Base-by-base conservation (phyloP, 208 protist species). In the Trypanosomatidae sp. region DNA sequence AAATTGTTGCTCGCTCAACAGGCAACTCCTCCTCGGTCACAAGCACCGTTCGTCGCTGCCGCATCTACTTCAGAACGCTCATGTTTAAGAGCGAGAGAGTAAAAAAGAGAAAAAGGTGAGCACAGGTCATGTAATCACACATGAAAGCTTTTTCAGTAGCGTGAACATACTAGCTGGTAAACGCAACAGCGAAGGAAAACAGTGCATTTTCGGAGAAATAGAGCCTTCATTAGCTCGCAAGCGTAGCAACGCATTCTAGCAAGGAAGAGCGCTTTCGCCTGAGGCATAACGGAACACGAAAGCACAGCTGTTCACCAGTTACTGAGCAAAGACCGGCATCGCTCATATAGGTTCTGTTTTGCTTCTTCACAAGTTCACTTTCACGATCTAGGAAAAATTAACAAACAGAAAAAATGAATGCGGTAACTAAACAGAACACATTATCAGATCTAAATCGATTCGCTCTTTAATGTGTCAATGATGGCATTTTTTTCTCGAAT, bases 401-500 rank as follows among this genome's bases (percentile, higher is more conserved):
- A 12, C 25, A n/a, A 39, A n/a, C 52, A 41, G 46, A 33, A 60
- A 75, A 36, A 2, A 5, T 7, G 36, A 30, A 6, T 43, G 17
- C 50, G 8, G 12, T 49, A 12, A 47, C 0, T 17, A 50, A 15
- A 47, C 62, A 15, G 7, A 9, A 56, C 47, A 39, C 2, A 13
- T 19, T 3, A 0, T 9, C 22, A 22, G 49, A 6, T 47, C 44
- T 50, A 46, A 7, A 28, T 1, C 49, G 41, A 17, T 43, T 30
- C 52, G 7, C 52, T 28, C 58, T 80, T 80, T 9, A 80, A 55
- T 0, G 76, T 64, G 10, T 30, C 53, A 39, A 80, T 80, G 7
- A 80, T 68, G 1, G n/a, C 28, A 50, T 80, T 70, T 43, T 80
- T 80, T 33, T 80, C 76, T 15, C 66, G 62, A 4, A 80, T 60